Evolutionary conservation across 108 stramenopile genomes (phyloP).

Genomic region (Skeletonema marinoi): DNA sequence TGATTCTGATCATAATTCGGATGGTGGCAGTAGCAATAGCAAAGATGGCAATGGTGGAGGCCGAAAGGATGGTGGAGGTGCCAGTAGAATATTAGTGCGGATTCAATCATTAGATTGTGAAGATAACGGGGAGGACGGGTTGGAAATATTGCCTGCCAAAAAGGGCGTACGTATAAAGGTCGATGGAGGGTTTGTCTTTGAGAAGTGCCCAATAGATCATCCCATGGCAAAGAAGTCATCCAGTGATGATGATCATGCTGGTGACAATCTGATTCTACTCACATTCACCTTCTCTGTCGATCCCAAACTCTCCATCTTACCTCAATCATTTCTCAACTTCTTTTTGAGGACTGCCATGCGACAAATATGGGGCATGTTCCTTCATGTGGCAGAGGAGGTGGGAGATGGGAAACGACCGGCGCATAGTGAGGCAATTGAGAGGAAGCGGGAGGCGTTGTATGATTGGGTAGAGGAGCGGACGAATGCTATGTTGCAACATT

Average conservation of each 20-base stretch:
- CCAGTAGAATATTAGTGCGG: slow-evolving; percentile 27
- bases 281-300: slow-evolving; percentile 59
- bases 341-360: slow-evolving; percentile 58
- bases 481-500: slow-evolving; percentile 47
- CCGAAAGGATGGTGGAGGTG: background rate
- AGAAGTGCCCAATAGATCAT: slow-evolving; percentile 74
- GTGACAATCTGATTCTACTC: slow-evolving; percentile 57
- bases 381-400: slow-evolving; percentile 74
- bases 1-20: background rate
- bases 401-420: slow-evolving; percentile 58
- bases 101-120: slow-evolving; percentile 48
- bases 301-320: slow-evolving; percentile 54
- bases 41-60: slow-evolving; percentile 13
- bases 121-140: slow-evolving; percentile 33
- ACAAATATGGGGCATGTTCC: slow-evolving; percentile 61
- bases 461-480: slow-evolving; percentile 69
- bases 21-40: slow-evolving; percentile 24
- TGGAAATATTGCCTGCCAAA: slow-evolving; percentile 34
- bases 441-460: slow-evolving; percentile 70
- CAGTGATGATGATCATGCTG: slow-evolving; percentile 18
- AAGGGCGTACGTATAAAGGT: slow-evolving; percentile 60
- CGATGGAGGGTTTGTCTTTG: slow-evolving; percentile 62
- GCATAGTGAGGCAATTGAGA: slow-evolving; percentile 63
- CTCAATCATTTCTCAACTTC: slow-evolving; percentile 70
- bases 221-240: slow-evolving; percentile 17